phyloP scores from a whole-genome alignment of 1,284 basidiomycete species.

The Ustilago nuda region DNA sequence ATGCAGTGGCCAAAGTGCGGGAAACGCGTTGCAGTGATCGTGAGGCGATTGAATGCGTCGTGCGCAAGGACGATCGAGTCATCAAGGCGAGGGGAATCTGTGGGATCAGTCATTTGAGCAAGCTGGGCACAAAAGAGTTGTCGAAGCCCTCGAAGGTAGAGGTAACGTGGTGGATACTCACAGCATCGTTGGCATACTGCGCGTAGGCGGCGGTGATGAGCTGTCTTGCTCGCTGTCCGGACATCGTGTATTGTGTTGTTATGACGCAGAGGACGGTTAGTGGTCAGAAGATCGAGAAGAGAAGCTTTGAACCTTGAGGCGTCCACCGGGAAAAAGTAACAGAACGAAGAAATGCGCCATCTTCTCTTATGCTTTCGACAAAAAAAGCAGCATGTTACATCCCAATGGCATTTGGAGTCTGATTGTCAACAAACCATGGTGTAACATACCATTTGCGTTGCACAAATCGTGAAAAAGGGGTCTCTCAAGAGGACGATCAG shows the following conservation, averaged over 20 bases:
- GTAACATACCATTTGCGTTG: too few relatives aligned
- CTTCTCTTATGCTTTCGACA: not conserved
- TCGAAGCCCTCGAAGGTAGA: not conserved
- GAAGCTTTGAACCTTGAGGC: not conserved
- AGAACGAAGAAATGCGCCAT: not conserved
- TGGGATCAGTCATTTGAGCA: conserved; percentile 46
- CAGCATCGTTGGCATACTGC: conserved; percentile 53
- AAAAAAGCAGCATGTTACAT: too few relatives aligned
- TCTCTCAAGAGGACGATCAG: not conserved
- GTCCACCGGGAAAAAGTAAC: conserved; percentile 3
- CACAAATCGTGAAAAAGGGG: not conserved
- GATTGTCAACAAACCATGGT: too few relatives aligned
- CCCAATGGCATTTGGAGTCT: too few relatives aligned
- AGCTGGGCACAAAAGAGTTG: conserved; percentile 11
- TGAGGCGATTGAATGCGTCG: not conserved
- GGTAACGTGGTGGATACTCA: conserved; percentile 15
- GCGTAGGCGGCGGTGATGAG: conserved; percentile 51
- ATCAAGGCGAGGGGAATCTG: conserved; percentile 35
- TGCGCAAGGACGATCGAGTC: conserved; percentile 13
- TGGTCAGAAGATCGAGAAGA: not conserved
- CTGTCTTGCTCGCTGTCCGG: conserved; percentile 49
- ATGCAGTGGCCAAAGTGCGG: conserved; percentile 1
- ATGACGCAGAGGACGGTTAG: not conserved
- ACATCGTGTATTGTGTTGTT: conserved; percentile 31
- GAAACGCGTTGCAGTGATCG: not conserved